Percentiles rank a stretch among this genome's conserved stretches.
phyloP scores from a whole-genome alignment of 768 basidiomycete species.

The Tricholoma terreum region DNA sequence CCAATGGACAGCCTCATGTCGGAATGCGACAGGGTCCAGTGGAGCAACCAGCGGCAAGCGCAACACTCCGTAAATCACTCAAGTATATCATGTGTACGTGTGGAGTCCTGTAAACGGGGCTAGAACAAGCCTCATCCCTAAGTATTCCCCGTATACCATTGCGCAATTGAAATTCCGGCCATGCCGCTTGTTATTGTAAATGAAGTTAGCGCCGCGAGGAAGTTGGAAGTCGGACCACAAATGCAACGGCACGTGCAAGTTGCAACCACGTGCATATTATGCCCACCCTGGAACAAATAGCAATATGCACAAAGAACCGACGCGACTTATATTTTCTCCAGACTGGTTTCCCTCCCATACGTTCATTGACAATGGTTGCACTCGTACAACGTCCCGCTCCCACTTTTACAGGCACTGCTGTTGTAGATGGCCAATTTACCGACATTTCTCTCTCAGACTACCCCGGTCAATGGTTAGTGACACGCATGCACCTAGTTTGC shows the following conservation, averaged over 20 bases:
- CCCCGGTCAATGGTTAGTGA: slow-evolving; percentile 75
- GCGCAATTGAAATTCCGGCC: too few species aligned
- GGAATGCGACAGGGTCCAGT: too few species aligned
- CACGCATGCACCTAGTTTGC: background rate
- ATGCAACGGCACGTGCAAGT: too few species aligned
- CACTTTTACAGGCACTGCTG: slow-evolving; percentile 68
- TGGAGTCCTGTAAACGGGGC: background rate
- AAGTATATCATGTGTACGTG: background rate
- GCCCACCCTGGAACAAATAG: background rate
- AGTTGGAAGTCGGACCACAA: too few species aligned
- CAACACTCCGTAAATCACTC: background rate
- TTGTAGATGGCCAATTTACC: slow-evolving; percentile 75
- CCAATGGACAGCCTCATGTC: background rate
- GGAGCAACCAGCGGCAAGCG: background rate
- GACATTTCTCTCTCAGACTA: slow-evolving; percentile 72
- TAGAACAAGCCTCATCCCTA: too few species aligned
- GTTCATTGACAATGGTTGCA: slow-evolving; percentile 42
- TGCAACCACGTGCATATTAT: too few species aligned
- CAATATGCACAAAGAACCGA: slow-evolving; percentile 20
- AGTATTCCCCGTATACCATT: background rate
- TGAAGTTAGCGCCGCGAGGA: too few species aligned
- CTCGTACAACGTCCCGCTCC: slow-evolving; percentile 85
- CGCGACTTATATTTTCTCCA: slow-evolving; percentile 14
- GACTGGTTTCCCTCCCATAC: slow-evolving; percentile 4
- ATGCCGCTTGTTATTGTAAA: too few species aligned